phyloP scores from a whole-genome alignment of 768 basidiomycete species.

The Phallus indusiatus region DNA sequence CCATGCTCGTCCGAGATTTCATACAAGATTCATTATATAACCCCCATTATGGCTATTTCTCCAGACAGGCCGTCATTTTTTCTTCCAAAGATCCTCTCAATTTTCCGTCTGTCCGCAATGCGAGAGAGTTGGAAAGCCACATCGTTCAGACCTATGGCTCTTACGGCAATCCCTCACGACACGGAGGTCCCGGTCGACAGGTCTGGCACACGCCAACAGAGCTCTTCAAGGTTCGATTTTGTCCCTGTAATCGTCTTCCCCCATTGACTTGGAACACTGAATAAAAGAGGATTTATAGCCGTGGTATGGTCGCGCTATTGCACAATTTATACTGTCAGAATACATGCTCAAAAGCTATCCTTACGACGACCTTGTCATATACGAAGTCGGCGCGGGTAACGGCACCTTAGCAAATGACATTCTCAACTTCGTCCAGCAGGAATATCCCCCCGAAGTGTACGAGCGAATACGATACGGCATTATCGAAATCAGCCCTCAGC shows the following conservation, averaged over 20 bases:
- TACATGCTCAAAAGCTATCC: conserved; percentile 94
- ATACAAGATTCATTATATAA: conserved; percentile 97
- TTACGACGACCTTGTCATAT: conserved; percentile 90
- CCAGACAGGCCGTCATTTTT: conserved; percentile 87
- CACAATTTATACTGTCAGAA: conserved; percentile 79
- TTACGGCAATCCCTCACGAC: conserved; percentile 51
- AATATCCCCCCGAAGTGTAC: conserved; percentile 81
- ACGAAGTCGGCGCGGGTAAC: conserved; percentile 97
- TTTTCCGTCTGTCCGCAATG: conserved; percentile 57
- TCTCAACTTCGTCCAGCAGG: conserved; percentile 64
- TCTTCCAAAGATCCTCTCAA: conserved; percentile 56
- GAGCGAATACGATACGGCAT: conserved; percentile 88
- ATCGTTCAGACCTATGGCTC: conserved; percentile 69
- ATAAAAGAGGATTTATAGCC: conserved; percentile 45
- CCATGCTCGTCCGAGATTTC: conserved; percentile 93
- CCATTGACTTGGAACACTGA: background rate
- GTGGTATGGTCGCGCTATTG: conserved; percentile 87
- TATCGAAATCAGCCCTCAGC: conserved; percentile 82
- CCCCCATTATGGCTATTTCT: conserved; percentile 95
- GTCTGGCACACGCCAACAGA: conserved; percentile 99
- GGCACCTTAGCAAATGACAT: conserved; percentile 89
- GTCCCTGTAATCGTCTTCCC: background rate
- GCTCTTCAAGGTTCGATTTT: conserved; percentile 76
- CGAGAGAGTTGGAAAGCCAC: conserved; percentile 69
- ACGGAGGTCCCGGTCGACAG: conserved; percentile 65